Base-by-base conservation (phyloP, 768 basidiomycete species). In the Lyophyllum atratum region DNA sequence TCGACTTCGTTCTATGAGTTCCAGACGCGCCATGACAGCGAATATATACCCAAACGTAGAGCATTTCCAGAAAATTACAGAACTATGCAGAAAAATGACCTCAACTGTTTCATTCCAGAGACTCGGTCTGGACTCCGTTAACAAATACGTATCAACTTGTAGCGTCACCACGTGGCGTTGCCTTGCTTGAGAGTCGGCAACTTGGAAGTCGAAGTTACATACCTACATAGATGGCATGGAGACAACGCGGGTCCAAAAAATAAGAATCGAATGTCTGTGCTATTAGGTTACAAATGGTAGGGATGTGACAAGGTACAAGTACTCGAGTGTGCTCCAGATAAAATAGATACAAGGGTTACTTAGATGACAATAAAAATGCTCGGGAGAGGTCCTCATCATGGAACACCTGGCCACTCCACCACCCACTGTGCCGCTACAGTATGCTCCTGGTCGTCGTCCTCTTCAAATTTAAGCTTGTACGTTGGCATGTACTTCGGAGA, bases 401-500 rank as follows among this genome's bases (percentile, higher is more conserved):
- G 59, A 42, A 69, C 46, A 22, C 81, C 79, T 31, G 90, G 90
- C 83, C 87, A 92, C 68, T 92, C 91, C 26, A 93, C 90, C 8
- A 94, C 92, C 80, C 80, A 86, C 50, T 89, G 85, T 1, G 90
- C 88, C n/a, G 82, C 74, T 22, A 94, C 90, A 33, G 79, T 64
- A 64, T 92, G 89, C 57, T 89, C 87, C 70, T 90, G 89, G 64
- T 91, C 87, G 60, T 92, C 92, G 60, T 94, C 92, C 61, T 93
- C 92, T 68, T 94, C 92, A 60, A 94, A 94, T 66, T 89, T 90
- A 24, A 94, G 80, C 70, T 87, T 88, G 72, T 94, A 94, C 54
- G 74, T 74, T 0, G 85, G 80, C 49, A 76, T 74, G 56, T 79
- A 72, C 64, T 83, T 87, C 21, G 79, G 70, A 26, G 80, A 76